Percentiles rank a stretch among this genome's conserved stretches.
These are phyloP conservation scores for Hypoxylon intermedium DNA, from an alignment of 495 filamentous ascomycete genomes.

Conservation along the genomic window DNA sequence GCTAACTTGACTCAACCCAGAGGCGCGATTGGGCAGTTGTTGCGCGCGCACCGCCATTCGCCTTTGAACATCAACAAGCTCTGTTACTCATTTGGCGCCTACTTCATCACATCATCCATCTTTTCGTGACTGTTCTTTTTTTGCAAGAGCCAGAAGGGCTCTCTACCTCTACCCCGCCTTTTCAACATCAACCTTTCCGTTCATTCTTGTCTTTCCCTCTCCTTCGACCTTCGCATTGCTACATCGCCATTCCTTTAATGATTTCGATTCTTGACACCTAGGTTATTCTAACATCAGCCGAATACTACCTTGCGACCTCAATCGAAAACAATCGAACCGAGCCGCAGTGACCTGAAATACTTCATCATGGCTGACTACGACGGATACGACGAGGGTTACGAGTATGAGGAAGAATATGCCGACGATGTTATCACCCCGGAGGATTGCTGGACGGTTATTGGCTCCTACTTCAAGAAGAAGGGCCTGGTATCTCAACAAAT, in stretches of 20 bases:
- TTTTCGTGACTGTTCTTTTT: too few species aligned
- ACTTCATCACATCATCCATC: too few species aligned
- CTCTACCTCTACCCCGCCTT: too few species aligned
- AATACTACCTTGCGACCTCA: neutral
- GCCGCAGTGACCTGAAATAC: neutral
- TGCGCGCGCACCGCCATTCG: too few species aligned
- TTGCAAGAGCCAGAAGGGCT: too few species aligned
- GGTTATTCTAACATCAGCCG: neutral
- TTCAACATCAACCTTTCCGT: neutral
- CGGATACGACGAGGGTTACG: conserved; percentile 43
- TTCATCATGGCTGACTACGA: conserved; percentile 42
- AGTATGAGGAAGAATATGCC: conserved; percentile 53
- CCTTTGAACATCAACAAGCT: too few species aligned
- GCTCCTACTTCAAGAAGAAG: conserved; percentile 92
- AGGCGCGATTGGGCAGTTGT: too few species aligned
- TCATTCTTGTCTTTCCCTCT: neutral
- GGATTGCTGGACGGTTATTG: conserved; percentile 97
- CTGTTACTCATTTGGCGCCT: too few species aligned
- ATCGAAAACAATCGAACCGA: neutral
- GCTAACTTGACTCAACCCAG: conserved; percentile 12
- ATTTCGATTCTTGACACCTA: conserved; percentile 3
- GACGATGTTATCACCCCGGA: conserved; percentile 83
- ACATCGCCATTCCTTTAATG: conserved; percentile 8
- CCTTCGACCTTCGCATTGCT: neutral
- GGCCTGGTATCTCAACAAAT: conserved; percentile 97